phyloP scores from a whole-genome alignment of 345 rosid genomes.

The Linum lewisii region DNA sequence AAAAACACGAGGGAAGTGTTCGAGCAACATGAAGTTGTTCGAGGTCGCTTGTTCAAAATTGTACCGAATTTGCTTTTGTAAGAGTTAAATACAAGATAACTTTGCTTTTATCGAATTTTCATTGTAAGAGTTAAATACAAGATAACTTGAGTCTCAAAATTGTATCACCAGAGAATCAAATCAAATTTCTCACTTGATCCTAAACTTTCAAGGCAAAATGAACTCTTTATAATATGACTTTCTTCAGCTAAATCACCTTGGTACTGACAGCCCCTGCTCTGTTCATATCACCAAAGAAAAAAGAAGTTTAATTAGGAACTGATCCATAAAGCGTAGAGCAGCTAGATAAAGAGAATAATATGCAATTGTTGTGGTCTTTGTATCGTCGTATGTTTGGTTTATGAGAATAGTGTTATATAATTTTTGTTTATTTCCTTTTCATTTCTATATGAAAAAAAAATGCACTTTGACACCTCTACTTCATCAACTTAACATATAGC shows the following conservation, averaged over 20 bases:
- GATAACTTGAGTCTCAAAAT: too few relatives aligned
- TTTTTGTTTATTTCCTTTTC: too few relatives aligned
- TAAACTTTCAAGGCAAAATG: slow-evolving; percentile 15
- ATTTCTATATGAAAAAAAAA: too few relatives aligned
- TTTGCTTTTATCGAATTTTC: too few relatives aligned
- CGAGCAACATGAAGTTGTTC: slow-evolving; percentile 96
- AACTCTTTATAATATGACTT: slow-evolving; percentile 17
- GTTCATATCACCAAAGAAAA: slow-evolving; percentile 20
- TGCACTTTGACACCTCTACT: too few relatives aligned
- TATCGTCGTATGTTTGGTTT: too few relatives aligned
- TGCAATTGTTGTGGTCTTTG: too few relatives aligned
- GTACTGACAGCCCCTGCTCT: slow-evolving; percentile 80
- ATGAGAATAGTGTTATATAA: too few relatives aligned
- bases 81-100: too few relatives aligned
- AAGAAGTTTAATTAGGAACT: slow-evolving; percentile 18
- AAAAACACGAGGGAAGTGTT: slow-evolving; percentile 83
- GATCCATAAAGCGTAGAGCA: not conserved
- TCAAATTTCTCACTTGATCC: not conserved
- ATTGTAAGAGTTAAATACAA: not conserved
- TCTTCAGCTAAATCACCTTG: slow-evolving; percentile 57
- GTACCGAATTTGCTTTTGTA: too few relatives aligned
- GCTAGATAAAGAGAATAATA: too few relatives aligned
- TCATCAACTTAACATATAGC: too few relatives aligned
- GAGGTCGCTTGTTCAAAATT: slow-evolving; percentile 91
- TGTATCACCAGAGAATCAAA: not conserved